Conservation (phyloP, 768 basidiomycete genomes). For the Auricularia auricula-judae region DNA sequence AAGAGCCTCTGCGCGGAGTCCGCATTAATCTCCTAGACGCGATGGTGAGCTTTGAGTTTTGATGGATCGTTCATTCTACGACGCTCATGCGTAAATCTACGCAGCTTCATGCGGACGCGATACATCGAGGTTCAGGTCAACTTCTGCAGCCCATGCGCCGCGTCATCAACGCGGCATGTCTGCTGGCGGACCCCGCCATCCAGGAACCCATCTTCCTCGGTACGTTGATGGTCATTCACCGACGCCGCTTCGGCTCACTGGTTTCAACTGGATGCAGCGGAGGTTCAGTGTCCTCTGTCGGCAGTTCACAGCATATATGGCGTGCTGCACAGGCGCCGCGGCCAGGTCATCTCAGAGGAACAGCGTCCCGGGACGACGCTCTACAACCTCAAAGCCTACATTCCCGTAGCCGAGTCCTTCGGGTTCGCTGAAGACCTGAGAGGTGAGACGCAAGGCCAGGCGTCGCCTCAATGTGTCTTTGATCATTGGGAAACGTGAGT, state of each 20-base stretch:
- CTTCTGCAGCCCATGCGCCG: conserved; percentile 37
- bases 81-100: background rate
- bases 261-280: conserved; percentile 16
- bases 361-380: conserved; percentile 39
- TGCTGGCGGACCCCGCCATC: conserved; percentile 34
- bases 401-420: conserved; percentile 26
- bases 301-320: conserved; percentile 41
- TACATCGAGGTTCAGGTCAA: conserved; percentile 43
- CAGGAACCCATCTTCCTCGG: conserved; percentile 40
- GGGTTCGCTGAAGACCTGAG: conserved; percentile 41
- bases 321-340: conserved; percentile 32
- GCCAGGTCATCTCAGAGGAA: conserved; percentile 40
- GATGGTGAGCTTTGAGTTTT: conserved; percentile 16
- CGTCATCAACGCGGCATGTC: conserved; percentile 38
- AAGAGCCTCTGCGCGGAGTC: conserved; percentile 41
- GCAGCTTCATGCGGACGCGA: conserved; percentile 39
- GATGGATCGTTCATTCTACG: background rate
- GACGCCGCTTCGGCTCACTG: background rate
- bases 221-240: conserved; percentile 3
- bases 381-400: conserved; percentile 41
- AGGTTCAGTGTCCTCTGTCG: conserved; percentile 38
- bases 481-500: conserved; percentile 20
- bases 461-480: conserved; percentile 39
- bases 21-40: conserved; percentile 39
- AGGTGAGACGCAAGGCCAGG: conserved; percentile 37